Evolutionary conservation across 2,329 filamentous ascomycete genomes (phyloP), one percentile per base, ranked within the genome.

Genomic region (Ceratocystis smalleyi): DNA sequence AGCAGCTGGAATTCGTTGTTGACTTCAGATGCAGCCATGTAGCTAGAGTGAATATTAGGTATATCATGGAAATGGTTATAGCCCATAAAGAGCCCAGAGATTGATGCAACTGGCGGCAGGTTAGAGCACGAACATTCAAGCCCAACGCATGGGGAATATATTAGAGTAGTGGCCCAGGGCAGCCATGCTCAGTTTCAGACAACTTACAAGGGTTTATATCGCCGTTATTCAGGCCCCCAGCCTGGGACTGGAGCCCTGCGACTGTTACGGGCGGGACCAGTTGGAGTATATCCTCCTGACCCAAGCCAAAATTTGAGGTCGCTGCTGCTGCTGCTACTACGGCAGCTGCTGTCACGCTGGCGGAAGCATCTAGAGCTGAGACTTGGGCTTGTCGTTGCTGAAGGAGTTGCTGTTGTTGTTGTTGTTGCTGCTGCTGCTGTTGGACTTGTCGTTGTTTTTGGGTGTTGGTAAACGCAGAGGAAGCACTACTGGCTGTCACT

Each of bases 1-100:
- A 99, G 83, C 62, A 97, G 78, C 73, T 96, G 96, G 74, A 96
- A 96, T 78, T 99, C 94, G 76, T 94, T 94, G 67, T 88, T 91
- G 70, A 96, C 89, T 75, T 99, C 94, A 68, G 91, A 89, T 61
- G 79, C 77, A 76, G 96, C 95, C 87, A 96, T 91, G 78, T 94
- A 97, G 72, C 89, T 94, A 66, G 89, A 88, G 76, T 96, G 90
- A 72, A 91, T 90, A 73, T 85, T 89, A 76, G 94, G 90, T 86
- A 96, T 94, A 75, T 96, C 91, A 78, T 95, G 87, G 74, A 89
- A 94, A 72, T 89, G 88, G 73, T 86, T 94, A 71, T 90, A 88
- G 66, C 85, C 83, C 69, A 79, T 81, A 72, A 91, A 80, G 86
- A 67, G 65, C 54, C 64, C 65, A 32, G 57, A 43, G 10, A 64